Evolutionary conservation across 192 early-diverging fungal species (phyloP).

Genomic region (Entomortierella lignicola): DNA sequence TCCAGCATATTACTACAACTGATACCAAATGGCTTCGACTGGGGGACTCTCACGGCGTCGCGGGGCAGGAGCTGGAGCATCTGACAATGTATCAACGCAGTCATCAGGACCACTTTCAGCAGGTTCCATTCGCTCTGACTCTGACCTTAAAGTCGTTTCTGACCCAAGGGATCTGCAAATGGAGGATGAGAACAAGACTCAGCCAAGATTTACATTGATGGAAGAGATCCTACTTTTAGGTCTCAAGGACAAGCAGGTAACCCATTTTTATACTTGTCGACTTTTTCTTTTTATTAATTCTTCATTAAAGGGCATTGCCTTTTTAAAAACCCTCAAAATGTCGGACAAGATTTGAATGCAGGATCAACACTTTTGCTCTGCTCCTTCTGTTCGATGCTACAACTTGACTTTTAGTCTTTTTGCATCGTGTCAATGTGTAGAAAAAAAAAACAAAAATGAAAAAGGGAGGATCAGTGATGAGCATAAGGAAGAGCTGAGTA

Average conservation of each 20-base stretch:
- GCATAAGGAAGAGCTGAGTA: not conserved
- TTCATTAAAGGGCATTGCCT: not conserved
- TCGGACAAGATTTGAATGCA: too few species aligned
- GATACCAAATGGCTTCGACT: slow-evolving; percentile 38
- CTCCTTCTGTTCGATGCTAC: too few species aligned
- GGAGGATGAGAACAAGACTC: slow-evolving; percentile 65
- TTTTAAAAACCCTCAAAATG: not conserved
- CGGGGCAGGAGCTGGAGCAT: slow-evolving; percentile 37
- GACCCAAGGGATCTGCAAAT: slow-evolving; percentile 67
- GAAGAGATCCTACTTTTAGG: slow-evolving; percentile 95
- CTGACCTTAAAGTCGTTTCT: slow-evolving; percentile 59
- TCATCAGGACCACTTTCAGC: slow-evolving; percentile 25
- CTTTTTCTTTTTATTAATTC: not conserved
- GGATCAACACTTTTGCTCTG: too few species aligned
- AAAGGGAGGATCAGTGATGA: too few species aligned
- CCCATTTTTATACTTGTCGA: not conserved
- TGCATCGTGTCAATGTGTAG: too few species aligned
- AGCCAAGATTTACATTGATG: slow-evolving; percentile 88
- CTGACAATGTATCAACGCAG: slow-evolving; percentile 38
- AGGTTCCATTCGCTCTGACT: too few species aligned
- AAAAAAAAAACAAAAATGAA: too few species aligned
- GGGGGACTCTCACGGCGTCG: slow-evolving; percentile 55
- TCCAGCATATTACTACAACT: not conserved
- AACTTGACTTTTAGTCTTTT: too few species aligned
- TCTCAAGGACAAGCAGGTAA: slow-evolving; percentile 91